phyloP scores from a whole-genome alignment of 192 early-diverging fungal genomes.

The Dissophora ornata region DNA sequence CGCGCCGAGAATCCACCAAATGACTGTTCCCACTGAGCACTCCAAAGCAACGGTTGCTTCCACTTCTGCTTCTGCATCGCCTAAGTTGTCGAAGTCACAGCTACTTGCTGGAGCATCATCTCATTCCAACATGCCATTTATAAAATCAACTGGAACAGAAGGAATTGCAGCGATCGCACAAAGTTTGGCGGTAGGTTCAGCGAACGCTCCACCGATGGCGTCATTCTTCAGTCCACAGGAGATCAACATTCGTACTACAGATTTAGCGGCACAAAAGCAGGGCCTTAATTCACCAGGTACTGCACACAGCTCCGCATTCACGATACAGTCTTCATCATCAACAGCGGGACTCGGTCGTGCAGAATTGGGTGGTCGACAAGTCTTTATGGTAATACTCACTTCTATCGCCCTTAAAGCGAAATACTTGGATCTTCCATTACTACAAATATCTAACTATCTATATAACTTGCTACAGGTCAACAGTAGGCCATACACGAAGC shows the following conservation, averaged over 20 bases:
- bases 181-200: constrained; percentile 26
- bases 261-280: no score
- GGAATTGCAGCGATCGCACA: constrained; percentile 42
- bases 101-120: neutral
- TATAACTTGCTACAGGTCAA: constrained; percentile 22
- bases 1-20: neutral
- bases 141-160: constrained; percentile 7
- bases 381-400: constrained; percentile 22
- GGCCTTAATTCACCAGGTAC: neutral
- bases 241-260: neutral
- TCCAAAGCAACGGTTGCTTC: neutral
- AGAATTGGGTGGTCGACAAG: constrained; percentile 23
- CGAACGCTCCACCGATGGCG: constrained; percentile 12
- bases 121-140: neutral
- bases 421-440: neutral
- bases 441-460: neutral
- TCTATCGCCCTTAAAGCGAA: neutral
- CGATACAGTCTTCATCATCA: neutral
- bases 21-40: neutral
- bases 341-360: neutral
- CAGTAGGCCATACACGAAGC: constrained; percentile 23
- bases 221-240: neutral
- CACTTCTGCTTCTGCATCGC: neutral
- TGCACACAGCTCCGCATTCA: neutral
- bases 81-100: neutral